Evolutionary conservation across 805 yeast species (phyloP).

Genomic region (Lipomyces anomalus): DNA sequence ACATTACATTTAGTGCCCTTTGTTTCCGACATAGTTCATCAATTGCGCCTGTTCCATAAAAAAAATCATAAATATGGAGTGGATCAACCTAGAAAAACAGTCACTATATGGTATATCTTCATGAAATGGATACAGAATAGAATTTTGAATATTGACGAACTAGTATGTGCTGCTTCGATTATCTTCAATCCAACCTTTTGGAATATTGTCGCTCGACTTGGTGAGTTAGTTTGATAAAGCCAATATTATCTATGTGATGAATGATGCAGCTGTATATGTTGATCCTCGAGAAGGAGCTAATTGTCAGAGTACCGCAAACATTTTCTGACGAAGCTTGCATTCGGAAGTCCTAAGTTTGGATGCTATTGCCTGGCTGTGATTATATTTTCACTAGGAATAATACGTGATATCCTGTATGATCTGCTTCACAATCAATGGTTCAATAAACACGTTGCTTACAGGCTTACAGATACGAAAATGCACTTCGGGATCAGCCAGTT

Average conservation of each 20-base stretch:
- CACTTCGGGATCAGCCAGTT: conserved; percentile 66
- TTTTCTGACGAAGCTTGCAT: conserved; percentile 65
- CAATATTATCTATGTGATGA: background rate
- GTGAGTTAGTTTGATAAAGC: conserved; percentile 27
- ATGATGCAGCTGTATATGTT: background rate
- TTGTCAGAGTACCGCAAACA: conserved; percentile 67
- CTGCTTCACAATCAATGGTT: background rate
- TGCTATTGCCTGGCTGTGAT: conserved; percentile 79
- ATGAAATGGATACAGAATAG: too few species aligned
- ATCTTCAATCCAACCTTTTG: conserved; percentile 92
- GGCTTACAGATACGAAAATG: conserved; percentile 47
- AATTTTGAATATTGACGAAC: background rate
- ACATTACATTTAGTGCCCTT: too few species aligned
- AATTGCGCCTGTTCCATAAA: background rate
- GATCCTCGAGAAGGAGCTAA: background rate
- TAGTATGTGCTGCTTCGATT: conserved; percentile 57
- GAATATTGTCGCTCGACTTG: conserved; percentile 82
- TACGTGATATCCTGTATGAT: conserved; percentile 60
- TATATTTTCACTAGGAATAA: conserved; percentile 78
- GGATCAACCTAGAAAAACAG: too few species aligned
- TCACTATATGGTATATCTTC: too few species aligned
- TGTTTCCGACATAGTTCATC: too few species aligned
- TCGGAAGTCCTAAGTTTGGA: conserved; percentile 61
- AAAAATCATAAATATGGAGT: background rate
- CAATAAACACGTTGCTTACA: background rate